Evolutionary conservation across 2,329 filamentous ascomycete species (phyloP).

Genomic region (Fusarium algeriense): DNA sequence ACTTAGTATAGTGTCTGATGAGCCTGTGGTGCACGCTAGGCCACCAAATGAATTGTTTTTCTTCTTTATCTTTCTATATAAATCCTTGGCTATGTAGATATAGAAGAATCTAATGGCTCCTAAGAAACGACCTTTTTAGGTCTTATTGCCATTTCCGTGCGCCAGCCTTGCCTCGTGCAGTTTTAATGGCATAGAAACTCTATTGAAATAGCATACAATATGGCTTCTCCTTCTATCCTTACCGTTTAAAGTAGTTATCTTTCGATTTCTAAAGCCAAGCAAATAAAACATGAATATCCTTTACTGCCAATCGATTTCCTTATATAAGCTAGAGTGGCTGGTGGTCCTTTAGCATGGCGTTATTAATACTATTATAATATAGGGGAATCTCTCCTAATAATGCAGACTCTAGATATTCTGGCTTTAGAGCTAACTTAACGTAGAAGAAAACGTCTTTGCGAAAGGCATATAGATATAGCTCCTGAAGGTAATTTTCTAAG

Average conservation of each 20-base stretch:
- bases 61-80: not conserved
- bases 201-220: not conserved
- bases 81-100: not conserved
- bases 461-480: too few relatives aligned
- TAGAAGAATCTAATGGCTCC: not conserved
- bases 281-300: not conserved
- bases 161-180: not conserved
- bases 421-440: too few relatives aligned
- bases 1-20: not conserved
- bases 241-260: not conserved
- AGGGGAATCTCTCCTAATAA: too few relatives aligned
- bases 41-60: not conserved
- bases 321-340: too few relatives aligned
- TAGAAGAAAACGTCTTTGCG: too few relatives aligned
- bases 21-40: not conserved
- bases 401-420: too few relatives aligned
- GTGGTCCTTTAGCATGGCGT: too few relatives aligned
- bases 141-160: not conserved
- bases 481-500: too few relatives aligned
- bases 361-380: too few relatives aligned
- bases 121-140: not conserved
- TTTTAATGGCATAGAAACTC: not conserved
- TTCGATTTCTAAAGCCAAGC: not conserved
- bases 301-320: not conserved
- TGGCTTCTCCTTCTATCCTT: not conserved